Evolutionary conservation across 164 flowering plant genomes (phyloP).

Genomic region (Malania oleifera): DNA sequence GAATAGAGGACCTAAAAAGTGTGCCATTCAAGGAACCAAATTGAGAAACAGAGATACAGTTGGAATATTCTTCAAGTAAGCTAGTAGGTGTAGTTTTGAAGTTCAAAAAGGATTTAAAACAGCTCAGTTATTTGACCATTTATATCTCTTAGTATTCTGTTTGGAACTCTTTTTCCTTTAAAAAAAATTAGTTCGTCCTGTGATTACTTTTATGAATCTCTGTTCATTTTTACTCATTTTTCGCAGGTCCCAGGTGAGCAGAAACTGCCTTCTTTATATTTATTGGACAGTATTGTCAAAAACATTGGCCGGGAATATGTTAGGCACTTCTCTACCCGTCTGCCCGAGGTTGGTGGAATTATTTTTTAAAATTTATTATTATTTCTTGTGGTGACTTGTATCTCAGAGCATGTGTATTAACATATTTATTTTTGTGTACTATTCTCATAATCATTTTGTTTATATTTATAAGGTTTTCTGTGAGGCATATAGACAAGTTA

Average conservation of each 20-base stretch:
- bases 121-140: too few relatives aligned
- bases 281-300: constrained; percentile 92
- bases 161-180: too few relatives aligned
- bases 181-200: background rate
- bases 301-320: constrained; percentile 80
- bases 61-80: too few relatives aligned
- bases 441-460: background rate
- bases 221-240: constrained; percentile 11
- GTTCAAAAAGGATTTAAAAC: too few relatives aligned
- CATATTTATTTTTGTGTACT: background rate
- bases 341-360: constrained; percentile 69
- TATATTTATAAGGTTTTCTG: constrained; percentile 66
- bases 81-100: too few relatives aligned
- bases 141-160: too few relatives aligned
- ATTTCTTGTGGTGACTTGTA: too few relatives aligned
- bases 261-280: constrained; percentile 84
- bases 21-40: too few relatives aligned
- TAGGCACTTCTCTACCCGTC: constrained; percentile 62
- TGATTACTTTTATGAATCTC: background rate
- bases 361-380: background rate
- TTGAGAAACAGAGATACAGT: too few relatives aligned
- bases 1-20: too few relatives aligned
- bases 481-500: constrained; percentile 77
- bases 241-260: constrained; percentile 78
- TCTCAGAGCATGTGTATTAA: too few relatives aligned